Base-by-base conservation (phyloP, 495 filamentous ascomycete genomes). In the Penicillium cataractarum region DNA sequence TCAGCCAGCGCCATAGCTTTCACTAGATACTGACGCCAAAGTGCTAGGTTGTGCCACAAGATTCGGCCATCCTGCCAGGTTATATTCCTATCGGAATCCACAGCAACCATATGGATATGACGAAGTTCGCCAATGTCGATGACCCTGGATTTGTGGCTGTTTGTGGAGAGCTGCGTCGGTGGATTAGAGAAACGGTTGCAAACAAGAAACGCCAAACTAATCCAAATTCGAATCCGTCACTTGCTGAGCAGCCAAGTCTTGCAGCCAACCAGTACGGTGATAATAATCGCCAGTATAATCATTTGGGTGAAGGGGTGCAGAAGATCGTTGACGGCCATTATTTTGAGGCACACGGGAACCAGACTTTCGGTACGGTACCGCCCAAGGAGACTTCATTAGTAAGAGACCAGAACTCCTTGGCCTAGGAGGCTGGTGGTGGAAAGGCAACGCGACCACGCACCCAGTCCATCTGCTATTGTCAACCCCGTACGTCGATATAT, bases 71-170 rank as follows among this genome's bases (percentile, higher is more conserved):
- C 27, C 32, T 58, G 56, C 39, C 39, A 8, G 56, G 39, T 6
- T 49, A 48, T 6, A 49, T 29, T 21, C 15, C 56, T 26, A 49
- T 58, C n/a, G 27, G 56, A 26, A 48, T 58, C 17, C 24, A 58
- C 32, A 49, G 39, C 17, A 58, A 58, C 56, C 56, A 58, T 49
- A 46, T 46, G 40, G 26, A 58, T 35, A 58, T 58, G 56, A 49
- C 40, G 0, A 58, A 33, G 40, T 58, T 58, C 31, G 15, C 27
- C 24, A 48, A 9, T 46, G 19, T 4, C n/a, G 56, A 58, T 6
- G 56, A 58, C 15, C 56, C 56, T 7, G 56, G 56, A 3, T 58
- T 58, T 35, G 27, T 33, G 26, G 21, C 42, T 46, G 42, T 46
- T 46, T 46, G 21, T 9, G 42, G 42, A 46, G 42, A 46, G 42